A percentile compares a stretch with the other conserved stretches of the same genome.
Conservation (phyloP, 208 protist genomes). For the Crithidia bombi region DNA sequence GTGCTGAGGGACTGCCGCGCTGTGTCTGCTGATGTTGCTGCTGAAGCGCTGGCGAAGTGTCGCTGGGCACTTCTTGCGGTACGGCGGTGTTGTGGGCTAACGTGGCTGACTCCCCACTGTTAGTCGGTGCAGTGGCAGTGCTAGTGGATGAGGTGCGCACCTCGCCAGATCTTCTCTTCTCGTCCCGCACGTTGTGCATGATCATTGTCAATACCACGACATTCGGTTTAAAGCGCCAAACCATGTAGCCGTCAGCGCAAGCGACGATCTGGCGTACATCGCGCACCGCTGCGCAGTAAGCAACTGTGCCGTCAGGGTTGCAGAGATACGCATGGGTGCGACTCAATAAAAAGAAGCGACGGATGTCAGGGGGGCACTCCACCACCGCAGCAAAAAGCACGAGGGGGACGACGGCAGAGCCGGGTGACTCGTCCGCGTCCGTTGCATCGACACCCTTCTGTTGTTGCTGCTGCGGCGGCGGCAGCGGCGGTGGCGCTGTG, state of each 20-base stretch:
- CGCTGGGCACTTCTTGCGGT: no score
- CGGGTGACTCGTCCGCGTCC: background rate
- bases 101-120: no score
- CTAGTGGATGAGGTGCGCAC: background rate
- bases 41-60: background rate
- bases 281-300: slow-evolving; percentile 18
- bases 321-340: slow-evolving; percentile 27
- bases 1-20: background rate
- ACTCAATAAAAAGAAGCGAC: slow-evolving; percentile 12
- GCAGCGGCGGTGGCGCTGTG: background rate
- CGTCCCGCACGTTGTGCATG: background rate
- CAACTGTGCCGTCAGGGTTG: slow-evolving; percentile 12
- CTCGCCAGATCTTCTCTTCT: background rate
- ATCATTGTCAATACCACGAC: background rate
- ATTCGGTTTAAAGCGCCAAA: slow-evolving; percentile 21
- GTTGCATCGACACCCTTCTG: no score
- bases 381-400: slow-evolving; percentile 19
- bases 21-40: background rate
- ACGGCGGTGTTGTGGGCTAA: no score
- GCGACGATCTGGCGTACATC: slow-evolving; percentile 17
- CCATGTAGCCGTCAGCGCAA: slow-evolving; percentile 23
- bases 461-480: background rate
- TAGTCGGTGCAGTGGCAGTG: background rate
- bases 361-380: slow-evolving; percentile 22
- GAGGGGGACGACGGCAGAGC: background rate